These are phyloP conservation scores for Talaromyces amestolkiae DNA, from an alignment of 2,329 filamentous ascomycete species.

Conservation along the genomic window DNA sequence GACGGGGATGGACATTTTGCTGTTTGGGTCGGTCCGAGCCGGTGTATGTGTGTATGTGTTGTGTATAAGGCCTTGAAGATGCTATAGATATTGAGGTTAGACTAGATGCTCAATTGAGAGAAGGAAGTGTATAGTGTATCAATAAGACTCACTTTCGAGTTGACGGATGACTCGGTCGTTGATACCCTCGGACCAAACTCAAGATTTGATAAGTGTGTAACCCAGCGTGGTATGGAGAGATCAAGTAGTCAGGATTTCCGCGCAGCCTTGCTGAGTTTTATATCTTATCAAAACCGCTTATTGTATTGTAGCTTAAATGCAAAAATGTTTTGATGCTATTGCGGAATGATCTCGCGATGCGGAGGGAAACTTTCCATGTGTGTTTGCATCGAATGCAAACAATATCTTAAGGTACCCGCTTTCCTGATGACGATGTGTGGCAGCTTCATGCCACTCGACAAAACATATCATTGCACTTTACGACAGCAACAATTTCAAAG, in stretches of 20 bases:
- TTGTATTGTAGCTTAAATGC: background rate
- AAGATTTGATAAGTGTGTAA: background rate
- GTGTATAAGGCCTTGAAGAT: background rate
- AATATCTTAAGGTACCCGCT: background rate
- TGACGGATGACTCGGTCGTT: background rate
- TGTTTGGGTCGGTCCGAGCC: background rate
- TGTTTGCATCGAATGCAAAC: conserved; percentile 11
- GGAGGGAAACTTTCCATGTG: conserved; percentile 16
- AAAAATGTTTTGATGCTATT: background rate
- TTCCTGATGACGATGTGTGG: conserved; percentile 2
- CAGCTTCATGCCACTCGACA: background rate
- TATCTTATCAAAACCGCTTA: background rate
- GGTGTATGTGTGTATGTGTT: background rate
- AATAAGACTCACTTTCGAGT: background rate
- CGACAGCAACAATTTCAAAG: background rate
- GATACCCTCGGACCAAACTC: background rate
- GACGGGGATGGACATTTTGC: conserved; percentile 31
- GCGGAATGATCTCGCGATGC: conserved; percentile 10
- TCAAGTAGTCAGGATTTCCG: background rate
- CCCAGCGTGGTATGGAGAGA: background rate
- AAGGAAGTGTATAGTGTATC: background rate
- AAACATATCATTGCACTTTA: too few relatives aligned
- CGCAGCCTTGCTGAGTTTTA: too few relatives aligned
- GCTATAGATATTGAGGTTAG: background rate
- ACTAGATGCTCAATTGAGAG: background rate